Evolutionary conservation across 129 eudicot genomes (phyloP).

Genomic region (Cynara cardunculus): DNA sequence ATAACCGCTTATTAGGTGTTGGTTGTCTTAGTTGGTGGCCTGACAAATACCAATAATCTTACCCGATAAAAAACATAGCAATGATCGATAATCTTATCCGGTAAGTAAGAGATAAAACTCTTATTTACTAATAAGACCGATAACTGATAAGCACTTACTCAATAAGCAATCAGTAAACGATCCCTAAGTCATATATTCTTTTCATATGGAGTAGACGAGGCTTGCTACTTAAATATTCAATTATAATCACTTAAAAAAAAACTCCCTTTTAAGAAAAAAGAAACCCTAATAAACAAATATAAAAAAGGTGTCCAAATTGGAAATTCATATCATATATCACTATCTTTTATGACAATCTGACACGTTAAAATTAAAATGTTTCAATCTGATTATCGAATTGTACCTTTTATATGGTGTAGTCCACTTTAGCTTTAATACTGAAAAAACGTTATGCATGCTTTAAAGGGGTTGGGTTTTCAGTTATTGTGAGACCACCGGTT

Average conservation of each 20-base stretch:
- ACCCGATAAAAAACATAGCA: too few relatives aligned
- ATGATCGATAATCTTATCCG: too few relatives aligned
- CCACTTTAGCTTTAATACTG: not conserved
- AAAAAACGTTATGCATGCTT: not conserved
- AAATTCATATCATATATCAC: not conserved
- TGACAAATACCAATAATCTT: too few relatives aligned
- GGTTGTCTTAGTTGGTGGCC: too few relatives aligned
- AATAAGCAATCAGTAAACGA: too few relatives aligned
- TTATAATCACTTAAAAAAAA: not conserved
- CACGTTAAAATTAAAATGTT: not conserved
- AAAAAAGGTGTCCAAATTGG: not conserved
- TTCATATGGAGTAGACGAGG: too few relatives aligned
- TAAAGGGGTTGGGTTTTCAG: not conserved
- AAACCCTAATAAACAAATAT: too few relatives aligned
- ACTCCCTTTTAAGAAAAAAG: not conserved
- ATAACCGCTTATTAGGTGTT: too few relatives aligned
- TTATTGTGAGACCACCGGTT: not conserved
- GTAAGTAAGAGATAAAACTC: too few relatives aligned
- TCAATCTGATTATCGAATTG: not conserved
- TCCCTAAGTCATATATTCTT: too few relatives aligned
- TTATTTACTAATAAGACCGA: too few relatives aligned
- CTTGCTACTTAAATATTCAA: not conserved
- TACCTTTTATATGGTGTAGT: not conserved
- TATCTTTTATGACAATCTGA: not conserved
- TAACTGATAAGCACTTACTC: too few relatives aligned